Evolutionary conservation across 192 early-diverging fungal genomes (phyloP).

Genomic region (Kappamyces sp.): DNA sequence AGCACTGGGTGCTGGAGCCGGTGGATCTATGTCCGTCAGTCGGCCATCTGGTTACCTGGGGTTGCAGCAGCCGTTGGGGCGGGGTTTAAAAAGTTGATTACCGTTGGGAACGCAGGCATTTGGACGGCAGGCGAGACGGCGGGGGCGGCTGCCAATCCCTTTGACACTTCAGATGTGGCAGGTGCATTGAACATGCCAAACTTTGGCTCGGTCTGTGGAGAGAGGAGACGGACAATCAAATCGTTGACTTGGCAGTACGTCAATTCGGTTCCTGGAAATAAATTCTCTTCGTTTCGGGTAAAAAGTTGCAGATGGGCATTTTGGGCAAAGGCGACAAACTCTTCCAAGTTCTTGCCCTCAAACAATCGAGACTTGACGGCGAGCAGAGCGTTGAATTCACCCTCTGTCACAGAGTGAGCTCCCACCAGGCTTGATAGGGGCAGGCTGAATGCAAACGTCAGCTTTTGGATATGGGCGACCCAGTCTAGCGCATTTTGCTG

Average conservation of each 20-base stretch:
- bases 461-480: neutral
- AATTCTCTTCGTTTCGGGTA: conserved; percentile 3
- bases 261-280: conserved; percentile 13
- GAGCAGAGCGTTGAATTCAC: conserved; percentile 12
- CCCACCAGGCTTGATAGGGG: neutral
- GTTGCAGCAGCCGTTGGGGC: too few species aligned
- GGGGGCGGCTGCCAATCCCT: neutral
- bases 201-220: conserved; percentile 26
- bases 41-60: too few species aligned
- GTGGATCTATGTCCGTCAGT: too few species aligned
- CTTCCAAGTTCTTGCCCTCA: neutral
- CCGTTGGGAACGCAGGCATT: too few species aligned
- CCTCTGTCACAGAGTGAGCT: conserved; percentile 6
- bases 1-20: too few species aligned
- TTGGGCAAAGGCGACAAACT: neutral
- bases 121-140: too few species aligned
- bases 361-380: neutral
- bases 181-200: conserved; percentile 15
- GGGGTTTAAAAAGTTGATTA: too few species aligned
- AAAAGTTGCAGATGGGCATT: neutral
- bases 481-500: neutral
- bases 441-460: conserved; percentile 10
- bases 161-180: neutral
- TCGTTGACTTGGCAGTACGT: conserved; percentile 25
- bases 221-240: conserved; percentile 17